Evolutionary conservation across 116 monocot genomes (phyloP), one percentile per base, ranked within the genome.

Genomic region (Posidonia oceanica): DNA sequence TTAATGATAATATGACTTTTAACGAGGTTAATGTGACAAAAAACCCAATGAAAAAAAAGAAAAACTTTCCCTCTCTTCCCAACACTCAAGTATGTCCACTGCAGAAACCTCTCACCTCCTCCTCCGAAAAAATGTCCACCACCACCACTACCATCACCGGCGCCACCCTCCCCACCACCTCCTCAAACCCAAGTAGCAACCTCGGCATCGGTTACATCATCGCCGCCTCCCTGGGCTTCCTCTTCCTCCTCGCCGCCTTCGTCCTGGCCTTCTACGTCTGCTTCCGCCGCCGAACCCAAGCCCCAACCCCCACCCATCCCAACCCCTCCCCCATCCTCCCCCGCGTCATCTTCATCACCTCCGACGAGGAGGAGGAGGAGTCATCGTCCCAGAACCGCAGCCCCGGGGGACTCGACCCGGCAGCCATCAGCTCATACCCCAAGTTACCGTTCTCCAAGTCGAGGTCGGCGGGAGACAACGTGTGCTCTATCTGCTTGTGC

Each of bases 221-320:
- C 66, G 88, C 88, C 74, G 79, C 83, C 78, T 85, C 85, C 36
- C 78, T 88, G 71, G 77, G 78, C 62, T 62, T 82, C 42, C 84
- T 85, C 69, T 78, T 85, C 71, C 80, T 88, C 23, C 80, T 88
- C 69, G 77, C 82, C 67, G 67, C 88, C 38, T 68, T 85, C 73
- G 74, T 88, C 65, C 78, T 88, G 68, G 83, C 76, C 41, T 88
- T 78, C 78, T 88, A 80, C 80, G 52, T 80, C 83, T 88, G 85
- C 76, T 80, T 48, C 82, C 88, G 85, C 66, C 69, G 67, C 51
- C 73, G 63, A 61, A 18, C 66, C 44, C 42, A 41, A 48, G 7
- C 68, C 6, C 58, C 29, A 13, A 22, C 59, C 53, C 60, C 37
- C 14, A 61, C 48, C 53, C 76, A 42, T 29, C 66, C 41, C 36